Evolutionary conservation across 2,329 filamentous ascomycete species (phyloP).

Genomic region (Coniochaeta sp.): DNA sequence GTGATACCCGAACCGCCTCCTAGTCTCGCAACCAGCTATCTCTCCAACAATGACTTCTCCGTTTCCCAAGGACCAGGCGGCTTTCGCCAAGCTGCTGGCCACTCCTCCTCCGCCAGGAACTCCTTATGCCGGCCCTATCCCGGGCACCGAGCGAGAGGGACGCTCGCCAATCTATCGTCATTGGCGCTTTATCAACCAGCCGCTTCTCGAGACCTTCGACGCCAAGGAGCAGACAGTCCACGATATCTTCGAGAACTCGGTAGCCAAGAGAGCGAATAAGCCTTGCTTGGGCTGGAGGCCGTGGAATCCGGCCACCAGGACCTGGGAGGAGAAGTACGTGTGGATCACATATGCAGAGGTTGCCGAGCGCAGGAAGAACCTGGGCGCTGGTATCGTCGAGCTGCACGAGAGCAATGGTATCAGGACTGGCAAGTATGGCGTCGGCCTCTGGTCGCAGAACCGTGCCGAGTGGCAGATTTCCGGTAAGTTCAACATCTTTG

Average conservation of each 20-base stretch:
- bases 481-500: conserved; percentile 33
- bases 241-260: conserved; percentile 70
- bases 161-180: conserved; percentile 76
- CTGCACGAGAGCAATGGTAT: conserved; percentile 69
- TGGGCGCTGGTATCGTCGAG: conserved; percentile 79
- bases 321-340: conserved; percentile 65
- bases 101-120: conserved; percentile 62
- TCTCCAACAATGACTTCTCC: conserved; percentile 23
- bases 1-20: neutral
- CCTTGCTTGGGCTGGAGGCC: conserved; percentile 73
- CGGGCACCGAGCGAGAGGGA: conserved; percentile 65
- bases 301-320: conserved; percentile 68
- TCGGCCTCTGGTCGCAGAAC: conserved; percentile 84
- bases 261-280: conserved; percentile 54
- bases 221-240: conserved; percentile 65
- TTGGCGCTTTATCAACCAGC: conserved; percentile 66
- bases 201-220: conserved; percentile 64
- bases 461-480: conserved; percentile 83
- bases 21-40: neutral
- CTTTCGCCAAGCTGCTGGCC: conserved; percentile 45
- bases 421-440: conserved; percentile 57
- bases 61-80: conserved; percentile 20
- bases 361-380: conserved; percentile 70
- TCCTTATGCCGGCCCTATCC: conserved; percentile 71
- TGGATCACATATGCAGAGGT: conserved; percentile 81